A percentile compares a stretch with the other conserved stretches of the same genome.
These are phyloP conservation scores for Brasilioporus rufonigricans DNA, from an alignment of 768 basidiomycete species.

Conservation along the genomic window DNA sequence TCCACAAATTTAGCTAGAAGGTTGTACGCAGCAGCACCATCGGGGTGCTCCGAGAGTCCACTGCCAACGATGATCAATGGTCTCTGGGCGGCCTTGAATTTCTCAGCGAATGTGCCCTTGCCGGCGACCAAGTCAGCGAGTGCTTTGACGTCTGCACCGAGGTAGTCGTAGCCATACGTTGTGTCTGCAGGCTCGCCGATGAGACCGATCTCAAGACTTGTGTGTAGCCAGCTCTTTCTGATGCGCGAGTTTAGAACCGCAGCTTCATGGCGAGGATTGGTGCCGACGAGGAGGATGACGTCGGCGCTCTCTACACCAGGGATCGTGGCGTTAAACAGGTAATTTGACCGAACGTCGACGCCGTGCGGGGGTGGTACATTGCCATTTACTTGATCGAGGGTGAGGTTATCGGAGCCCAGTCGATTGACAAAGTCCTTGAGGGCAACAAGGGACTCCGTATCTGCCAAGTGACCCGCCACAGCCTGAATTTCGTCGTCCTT, in stretches of 20 bases:
- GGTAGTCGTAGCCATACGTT: slow-evolving; percentile 89
- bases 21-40: slow-evolving; percentile 76
- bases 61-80: slow-evolving; percentile 94
- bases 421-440: slow-evolving; percentile 92
- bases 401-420: slow-evolving; percentile 92
- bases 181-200: slow-evolving; percentile 91
- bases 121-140: slow-evolving; percentile 76
- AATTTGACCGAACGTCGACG: slow-evolving; percentile 92
- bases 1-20: slow-evolving; percentile 78
- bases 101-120: slow-evolving; percentile 75
- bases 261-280: slow-evolving; percentile 96
- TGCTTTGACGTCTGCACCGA: slow-evolving; percentile 75
- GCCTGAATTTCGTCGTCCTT: slow-evolving; percentile 92
- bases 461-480: slow-evolving; percentile 88
- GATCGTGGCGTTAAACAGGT: slow-evolving; percentile 93
- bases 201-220: slow-evolving; percentile 80
- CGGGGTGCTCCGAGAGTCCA: slow-evolving; percentile 78
- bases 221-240: slow-evolving; percentile 91
- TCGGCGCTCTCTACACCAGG: slow-evolving; percentile 90
- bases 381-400: slow-evolving; percentile 73
- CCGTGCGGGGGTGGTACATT: slow-evolving; percentile 69
- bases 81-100: slow-evolving; percentile 86
- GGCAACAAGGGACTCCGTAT: slow-evolving; percentile 90
- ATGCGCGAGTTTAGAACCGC: slow-evolving; percentile 97
- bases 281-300: slow-evolving; percentile 89